A percentile compares a stretch with the other conserved stretches of the same genome.
Conservation (phyloP, 139 green algal genomes). For the Nannochloris sp. region DNA sequence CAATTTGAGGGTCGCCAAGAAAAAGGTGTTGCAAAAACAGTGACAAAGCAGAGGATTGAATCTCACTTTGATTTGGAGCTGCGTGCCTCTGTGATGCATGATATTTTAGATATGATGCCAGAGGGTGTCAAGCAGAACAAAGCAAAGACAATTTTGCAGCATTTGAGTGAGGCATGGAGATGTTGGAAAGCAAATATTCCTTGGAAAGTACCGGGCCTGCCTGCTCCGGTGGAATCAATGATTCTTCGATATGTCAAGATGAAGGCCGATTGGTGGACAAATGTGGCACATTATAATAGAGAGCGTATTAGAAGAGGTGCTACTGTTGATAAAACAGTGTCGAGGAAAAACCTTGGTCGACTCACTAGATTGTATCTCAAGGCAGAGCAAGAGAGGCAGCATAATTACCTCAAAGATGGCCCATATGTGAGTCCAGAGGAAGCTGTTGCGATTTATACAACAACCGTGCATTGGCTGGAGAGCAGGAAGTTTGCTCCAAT, state of each 20-base stretch:
- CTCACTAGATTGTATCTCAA: conserved; percentile 97
- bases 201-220: conserved; percentile 96
- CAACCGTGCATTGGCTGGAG: conserved; percentile 99
- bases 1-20: conserved; percentile 96
- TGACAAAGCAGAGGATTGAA: conserved; percentile 99
- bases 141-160: conserved; percentile 95
- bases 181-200: conserved; percentile 98
- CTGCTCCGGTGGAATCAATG: conserved; percentile 98
- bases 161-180: conserved; percentile 96
- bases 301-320: conserved; percentile 96
- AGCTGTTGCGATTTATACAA: conserved; percentile 96
- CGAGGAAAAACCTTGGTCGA: conserved; percentile 98
- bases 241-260: conserved; percentile 99
- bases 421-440: conserved; percentile 89
- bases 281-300: conserved; percentile 99
- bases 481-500: conserved; percentile 94
- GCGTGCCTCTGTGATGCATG: conserved; percentile 94
- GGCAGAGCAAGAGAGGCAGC: conserved; percentile 96
- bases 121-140: conserved; percentile 93
- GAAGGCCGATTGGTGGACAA: conserved; percentile 99
- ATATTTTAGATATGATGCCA: conserved; percentile 99
- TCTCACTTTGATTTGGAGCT: conserved; percentile 98
- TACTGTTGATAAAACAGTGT: conserved; percentile 99
- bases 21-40: conserved; percentile 96
- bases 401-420: conserved; percentile 98